phyloP scores from a whole-genome alignment of 2,329 filamentous ascomycete genomes.

The Fusarium napiforme region DNA sequence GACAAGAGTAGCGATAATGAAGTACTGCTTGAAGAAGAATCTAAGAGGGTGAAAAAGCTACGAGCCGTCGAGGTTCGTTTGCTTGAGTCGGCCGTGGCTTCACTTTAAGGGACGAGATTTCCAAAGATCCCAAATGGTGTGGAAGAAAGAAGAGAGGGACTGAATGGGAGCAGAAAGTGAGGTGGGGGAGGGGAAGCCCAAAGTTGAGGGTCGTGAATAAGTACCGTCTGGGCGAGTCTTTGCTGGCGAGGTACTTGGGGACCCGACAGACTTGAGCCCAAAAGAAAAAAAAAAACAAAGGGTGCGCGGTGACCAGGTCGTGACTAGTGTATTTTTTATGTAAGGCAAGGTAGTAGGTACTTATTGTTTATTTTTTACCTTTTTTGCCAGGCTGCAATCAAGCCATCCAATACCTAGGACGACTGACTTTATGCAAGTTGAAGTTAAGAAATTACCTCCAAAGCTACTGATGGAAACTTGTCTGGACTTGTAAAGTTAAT shows the following conservation, averaged over 20 bases:
- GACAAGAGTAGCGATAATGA: slow-evolving; percentile 2
- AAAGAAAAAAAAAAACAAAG: slow-evolving; percentile 36
- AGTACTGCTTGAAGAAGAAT: background rate
- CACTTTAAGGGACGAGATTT: slow-evolving; percentile 37
- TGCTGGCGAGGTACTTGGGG: slow-evolving; percentile 24
- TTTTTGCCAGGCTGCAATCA: background rate
- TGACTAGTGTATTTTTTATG: slow-evolving; percentile 33
- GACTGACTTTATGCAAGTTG: background rate
- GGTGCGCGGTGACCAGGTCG: slow-evolving; percentile 28
- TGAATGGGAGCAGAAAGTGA: slow-evolving; percentile 38
- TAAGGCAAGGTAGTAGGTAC: background rate
- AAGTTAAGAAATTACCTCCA: background rate
- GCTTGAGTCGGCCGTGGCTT: slow-evolving; percentile 33
- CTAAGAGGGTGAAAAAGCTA: slow-evolving; percentile 25
- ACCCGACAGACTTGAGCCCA: slow-evolving; percentile 20
- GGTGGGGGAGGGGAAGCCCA: slow-evolving; percentile 44
- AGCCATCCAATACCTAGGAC: background rate
- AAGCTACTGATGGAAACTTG: background rate
- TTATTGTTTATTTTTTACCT: background rate
- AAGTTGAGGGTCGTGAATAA: slow-evolving; percentile 25
- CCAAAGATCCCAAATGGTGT: slow-evolving; percentile 40
- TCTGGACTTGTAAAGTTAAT: background rate
- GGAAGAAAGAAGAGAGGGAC: slow-evolving; percentile 42
- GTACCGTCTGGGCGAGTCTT: slow-evolving; percentile 6
- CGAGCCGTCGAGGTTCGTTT: slow-evolving; percentile 33